phyloP scores from a whole-genome alignment of 805 yeast genomes.

The Ascoidea rubescens region DNA sequence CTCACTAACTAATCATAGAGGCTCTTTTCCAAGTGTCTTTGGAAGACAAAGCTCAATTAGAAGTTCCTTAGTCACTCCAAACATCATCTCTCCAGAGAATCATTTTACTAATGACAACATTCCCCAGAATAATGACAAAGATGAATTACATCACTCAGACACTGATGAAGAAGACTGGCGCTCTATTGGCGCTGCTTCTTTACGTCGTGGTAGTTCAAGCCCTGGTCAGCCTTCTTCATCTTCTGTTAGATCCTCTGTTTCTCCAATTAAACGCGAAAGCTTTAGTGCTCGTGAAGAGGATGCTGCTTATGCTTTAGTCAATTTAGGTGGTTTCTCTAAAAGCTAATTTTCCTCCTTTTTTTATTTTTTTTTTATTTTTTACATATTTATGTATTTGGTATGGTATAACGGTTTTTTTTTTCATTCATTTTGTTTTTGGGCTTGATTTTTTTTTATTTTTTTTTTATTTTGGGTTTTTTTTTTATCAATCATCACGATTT shows the following conservation, averaged over 20 bases:
- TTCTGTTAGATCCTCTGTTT: constrained; percentile 8
- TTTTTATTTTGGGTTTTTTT: background rate
- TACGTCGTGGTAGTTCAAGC: constrained; percentile 23
- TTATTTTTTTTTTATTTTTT: constrained; percentile 3
- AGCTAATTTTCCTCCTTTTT: background rate
- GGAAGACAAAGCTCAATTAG: background rate
- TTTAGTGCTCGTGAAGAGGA: constrained; percentile 27
- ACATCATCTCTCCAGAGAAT: background rate
- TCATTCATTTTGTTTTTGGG: constrained; percentile 2
- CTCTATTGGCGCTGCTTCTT: constrained; percentile 65
- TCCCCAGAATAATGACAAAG: background rate
- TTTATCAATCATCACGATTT: background rate
- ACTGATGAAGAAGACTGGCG: constrained; percentile 99
- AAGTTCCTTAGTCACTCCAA: background rate
- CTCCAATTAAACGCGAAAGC: constrained; percentile 12
- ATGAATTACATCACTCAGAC: constrained; percentile 28
- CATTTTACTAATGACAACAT: background rate
- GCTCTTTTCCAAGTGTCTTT: background rate
- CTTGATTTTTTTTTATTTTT: background rate
- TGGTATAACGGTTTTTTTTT: background rate
- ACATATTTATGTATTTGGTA: background rate
- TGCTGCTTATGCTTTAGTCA: constrained; percentile 57
- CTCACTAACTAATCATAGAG: background rate
- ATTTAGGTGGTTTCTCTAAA: constrained; percentile 20
- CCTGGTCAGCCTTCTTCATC: constrained; percentile 1